A percentile compares a stretch with the other conserved stretches of the same genome.
These are phyloP conservation scores for Xylaria hypoxylon DNA, from an alignment of 2,329 filamentous ascomycete genomes.

Conservation along the genomic window DNA sequence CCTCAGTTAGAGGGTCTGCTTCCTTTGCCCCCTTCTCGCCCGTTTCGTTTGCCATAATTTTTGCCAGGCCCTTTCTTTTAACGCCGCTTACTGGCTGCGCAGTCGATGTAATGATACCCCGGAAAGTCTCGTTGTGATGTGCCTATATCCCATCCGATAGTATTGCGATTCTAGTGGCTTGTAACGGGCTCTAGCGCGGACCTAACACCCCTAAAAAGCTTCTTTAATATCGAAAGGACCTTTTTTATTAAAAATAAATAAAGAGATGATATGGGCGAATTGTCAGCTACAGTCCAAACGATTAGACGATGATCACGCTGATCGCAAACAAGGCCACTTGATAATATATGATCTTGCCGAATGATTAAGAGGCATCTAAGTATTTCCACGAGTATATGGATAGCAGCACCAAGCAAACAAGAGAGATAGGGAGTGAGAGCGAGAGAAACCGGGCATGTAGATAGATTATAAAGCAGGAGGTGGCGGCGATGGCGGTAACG, in stretches of 20 bases:
- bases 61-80: constrained; percentile 9
- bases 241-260: not conserved
- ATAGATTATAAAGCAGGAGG: constrained; percentile 3
- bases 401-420: not conserved
- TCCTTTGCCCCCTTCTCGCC: constrained; percentile 46
- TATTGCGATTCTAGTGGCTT: constrained; percentile 7
- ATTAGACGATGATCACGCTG: constrained; percentile 15
- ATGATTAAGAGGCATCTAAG: constrained; percentile 1
- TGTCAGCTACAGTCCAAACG: not conserved
- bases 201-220: not conserved
- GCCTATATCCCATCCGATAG: not conserved
- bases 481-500: constrained; percentile 1
- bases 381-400: constrained; percentile 14
- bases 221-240: not conserved
- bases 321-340: not conserved
- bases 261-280: constrained; percentile 7
- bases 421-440: constrained; percentile 2
- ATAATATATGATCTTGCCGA: constrained; percentile 9
- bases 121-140: constrained; percentile 1
- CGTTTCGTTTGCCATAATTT: constrained; percentile 46
- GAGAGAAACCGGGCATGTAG: constrained; percentile 16
- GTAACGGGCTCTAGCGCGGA: not conserved
- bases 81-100: constrained; percentile 7
- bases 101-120: not conserved
- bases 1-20: constrained; percentile 43